Percentiles rank a stretch among this genome's conserved stretches.
Evolutionary conservation across 2,329 filamentous ascomycete species (phyloP).

Genomic region (Neofusicoccum kwambonambiense): DNA sequence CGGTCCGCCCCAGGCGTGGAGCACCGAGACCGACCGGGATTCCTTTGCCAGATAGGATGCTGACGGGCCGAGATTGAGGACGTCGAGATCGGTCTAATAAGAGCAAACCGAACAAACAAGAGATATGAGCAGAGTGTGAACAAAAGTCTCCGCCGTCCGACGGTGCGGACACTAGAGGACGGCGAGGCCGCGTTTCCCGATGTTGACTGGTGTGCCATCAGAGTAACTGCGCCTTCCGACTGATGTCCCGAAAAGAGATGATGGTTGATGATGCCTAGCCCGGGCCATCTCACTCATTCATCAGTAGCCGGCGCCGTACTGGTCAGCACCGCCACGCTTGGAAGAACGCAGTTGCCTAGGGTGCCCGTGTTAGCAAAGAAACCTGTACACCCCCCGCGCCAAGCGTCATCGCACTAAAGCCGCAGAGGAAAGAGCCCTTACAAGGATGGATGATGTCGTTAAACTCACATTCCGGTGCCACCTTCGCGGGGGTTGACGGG

Average conservation of each 20-base stretch:
- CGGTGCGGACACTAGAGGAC: slow-evolving; percentile 33
- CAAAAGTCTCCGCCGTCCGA: slow-evolving; percentile 37
- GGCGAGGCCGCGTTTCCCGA: slow-evolving; percentile 47
- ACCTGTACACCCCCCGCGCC: slow-evolving; percentile 62
- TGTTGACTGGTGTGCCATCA: slow-evolving; percentile 32
- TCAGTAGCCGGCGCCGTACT: slow-evolving; percentile 51
- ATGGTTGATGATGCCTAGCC: slow-evolving; percentile 38
- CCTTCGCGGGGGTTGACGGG: slow-evolving; percentile 78
- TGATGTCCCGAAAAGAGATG: slow-evolving; percentile 33
- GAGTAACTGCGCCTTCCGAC: slow-evolving; percentile 30
- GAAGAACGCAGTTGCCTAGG: slow-evolving; percentile 53
- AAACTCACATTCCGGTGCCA: slow-evolving; percentile 96
- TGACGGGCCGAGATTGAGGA: slow-evolving; percentile 13
- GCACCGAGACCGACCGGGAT: slow-evolving; percentile 11
- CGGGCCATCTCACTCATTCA: slow-evolving; percentile 22
- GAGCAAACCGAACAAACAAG: slow-evolving; percentile 34
- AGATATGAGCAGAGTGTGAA: slow-evolving; percentile 36
- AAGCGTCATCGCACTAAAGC: slow-evolving; percentile 75
- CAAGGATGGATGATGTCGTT: slow-evolving; percentile 69
- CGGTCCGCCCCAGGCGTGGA: slow-evolving; percentile 1
- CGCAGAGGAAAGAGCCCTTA: slow-evolving; percentile 87
- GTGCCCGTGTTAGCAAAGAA: slow-evolving; percentile 45
- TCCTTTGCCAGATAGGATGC: slow-evolving; percentile 11
- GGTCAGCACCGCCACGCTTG: slow-evolving; percentile 49
- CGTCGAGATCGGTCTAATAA: slow-evolving; percentile 28